Percentiles rank a stretch among this genome's conserved stretches.
Conservation (phyloP, 768 basidiomycete species). For the Russula brevipes region DNA sequence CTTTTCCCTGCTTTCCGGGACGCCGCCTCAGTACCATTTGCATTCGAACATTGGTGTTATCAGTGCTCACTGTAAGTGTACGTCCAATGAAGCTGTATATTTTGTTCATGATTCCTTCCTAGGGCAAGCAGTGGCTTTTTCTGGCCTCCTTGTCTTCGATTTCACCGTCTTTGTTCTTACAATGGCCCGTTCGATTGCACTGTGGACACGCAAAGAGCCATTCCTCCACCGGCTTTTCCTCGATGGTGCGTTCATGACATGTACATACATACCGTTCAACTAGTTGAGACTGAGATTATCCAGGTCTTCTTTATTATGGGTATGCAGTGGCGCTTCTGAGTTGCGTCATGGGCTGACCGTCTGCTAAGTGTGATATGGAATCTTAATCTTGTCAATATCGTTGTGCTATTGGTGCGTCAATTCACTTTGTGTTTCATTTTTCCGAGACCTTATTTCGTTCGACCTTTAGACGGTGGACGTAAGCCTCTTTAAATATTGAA, state of each 20-base stretch:
- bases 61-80: background rate
- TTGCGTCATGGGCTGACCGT: background rate
- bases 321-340: background rate
- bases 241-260: constrained; percentile 14
- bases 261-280: background rate
- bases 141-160: constrained; percentile 24
- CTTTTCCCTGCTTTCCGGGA: background rate
- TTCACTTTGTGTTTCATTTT: background rate
- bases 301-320: constrained; percentile 22
- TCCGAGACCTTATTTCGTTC: background rate
- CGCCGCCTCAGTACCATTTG: background rate
- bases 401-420: constrained; percentile 12
- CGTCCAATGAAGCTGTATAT: background rate
- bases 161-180: constrained; percentile 25
- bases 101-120: background rate
- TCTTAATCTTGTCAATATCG: constrained; percentile 15
- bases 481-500: background rate
- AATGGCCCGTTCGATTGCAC: constrained; percentile 13
- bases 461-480: background rate
- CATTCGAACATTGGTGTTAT: background rate
- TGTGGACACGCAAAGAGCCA: constrained; percentile 15
- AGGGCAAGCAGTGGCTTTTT: constrained; percentile 25
- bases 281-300: background rate
- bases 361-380: constrained; percentile 12
- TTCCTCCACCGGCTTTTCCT: constrained; percentile 9